A percentile compares a stretch with the other conserved stretches of the same genome.
Evolutionary conservation across 306 rosid genomes (phyloP).

Genomic region (Prunus mume): DNA sequence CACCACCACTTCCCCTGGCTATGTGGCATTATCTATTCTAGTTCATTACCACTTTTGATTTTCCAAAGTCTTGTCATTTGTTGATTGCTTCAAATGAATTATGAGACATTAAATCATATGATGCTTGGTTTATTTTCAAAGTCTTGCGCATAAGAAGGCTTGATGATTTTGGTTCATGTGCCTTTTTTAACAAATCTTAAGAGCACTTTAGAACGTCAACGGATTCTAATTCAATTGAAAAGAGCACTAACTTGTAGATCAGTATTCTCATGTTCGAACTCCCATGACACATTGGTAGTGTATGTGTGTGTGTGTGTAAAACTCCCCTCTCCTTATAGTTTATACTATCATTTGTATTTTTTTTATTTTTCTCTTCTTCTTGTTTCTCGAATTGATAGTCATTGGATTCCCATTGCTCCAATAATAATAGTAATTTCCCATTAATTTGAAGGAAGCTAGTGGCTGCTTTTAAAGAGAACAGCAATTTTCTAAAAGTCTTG

Average conservation of each 20-base stretch:
- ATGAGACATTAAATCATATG: neutral
- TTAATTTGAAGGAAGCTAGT: neutral
- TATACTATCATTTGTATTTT: no score
- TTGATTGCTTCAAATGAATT: neutral
- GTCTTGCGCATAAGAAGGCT: neutral
- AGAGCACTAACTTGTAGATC: no score
- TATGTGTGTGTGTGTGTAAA: no score
- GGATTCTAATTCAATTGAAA: no score
- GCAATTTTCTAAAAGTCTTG: neutral
- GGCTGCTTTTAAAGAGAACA: neutral
- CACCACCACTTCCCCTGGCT: neutral
- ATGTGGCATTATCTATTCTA: no score
- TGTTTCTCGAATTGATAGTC: neutral
- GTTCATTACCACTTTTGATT: neutral
- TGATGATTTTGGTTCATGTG: neutral
- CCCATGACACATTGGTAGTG: no score
- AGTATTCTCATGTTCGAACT: no score
- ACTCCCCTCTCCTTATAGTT: no score
- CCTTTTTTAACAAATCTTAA: neutral
- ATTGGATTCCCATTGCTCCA: slow-evolving; percentile 23
- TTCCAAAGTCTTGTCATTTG: neutral
- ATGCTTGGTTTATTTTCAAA: neutral
- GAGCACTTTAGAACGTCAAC: no score
- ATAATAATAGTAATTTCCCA: slow-evolving; percentile 8
- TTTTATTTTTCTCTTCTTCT: neutral